These are phyloP conservation scores for Chrysanthemum seticuspe DNA, from an alignment of 129 eudicot genomes.

Conservation along the genomic window DNA sequence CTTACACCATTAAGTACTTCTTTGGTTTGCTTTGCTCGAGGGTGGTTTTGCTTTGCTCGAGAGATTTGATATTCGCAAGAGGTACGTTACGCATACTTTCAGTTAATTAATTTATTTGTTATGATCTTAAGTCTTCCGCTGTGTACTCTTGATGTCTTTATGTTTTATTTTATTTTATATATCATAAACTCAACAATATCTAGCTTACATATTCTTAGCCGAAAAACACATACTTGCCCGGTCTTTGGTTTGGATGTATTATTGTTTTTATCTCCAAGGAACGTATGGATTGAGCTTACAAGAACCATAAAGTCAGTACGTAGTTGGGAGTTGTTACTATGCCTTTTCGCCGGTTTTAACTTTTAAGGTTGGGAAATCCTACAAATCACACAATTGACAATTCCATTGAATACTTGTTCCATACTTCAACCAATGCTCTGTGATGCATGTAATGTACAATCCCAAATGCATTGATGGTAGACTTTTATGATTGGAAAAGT, in stretches of 20 bases:
- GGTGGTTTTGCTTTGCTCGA: no score
- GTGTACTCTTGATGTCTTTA: no score
- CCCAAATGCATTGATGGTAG: not conserved
- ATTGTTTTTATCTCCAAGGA: not conserved
- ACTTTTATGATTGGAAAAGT: not conserved
- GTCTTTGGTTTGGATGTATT: not conserved
- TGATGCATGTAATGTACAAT: conserved; percentile 11
- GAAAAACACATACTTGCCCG: not conserved
- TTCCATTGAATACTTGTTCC: conserved; percentile 15
- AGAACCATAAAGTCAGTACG: not conserved
- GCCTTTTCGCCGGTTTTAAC: no score
- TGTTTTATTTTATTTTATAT: no score
- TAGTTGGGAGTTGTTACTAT: conserved; percentile 19
- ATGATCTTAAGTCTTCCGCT: no score
- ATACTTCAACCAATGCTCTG: conserved; percentile 13
- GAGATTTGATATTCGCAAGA: no score
- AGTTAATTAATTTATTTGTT: no score
- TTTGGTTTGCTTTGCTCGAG: no score
- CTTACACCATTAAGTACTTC: no score
- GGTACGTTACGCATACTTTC: no score
- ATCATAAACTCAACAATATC: no score
- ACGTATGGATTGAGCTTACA: conserved; percentile 7
- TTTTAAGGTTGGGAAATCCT: not conserved
- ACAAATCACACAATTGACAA: conserved; percentile 4
- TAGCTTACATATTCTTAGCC: no score